phyloP scores from a whole-genome alignment of 192 early-diverging fungal species.

The Backusella morwellensis region DNA sequence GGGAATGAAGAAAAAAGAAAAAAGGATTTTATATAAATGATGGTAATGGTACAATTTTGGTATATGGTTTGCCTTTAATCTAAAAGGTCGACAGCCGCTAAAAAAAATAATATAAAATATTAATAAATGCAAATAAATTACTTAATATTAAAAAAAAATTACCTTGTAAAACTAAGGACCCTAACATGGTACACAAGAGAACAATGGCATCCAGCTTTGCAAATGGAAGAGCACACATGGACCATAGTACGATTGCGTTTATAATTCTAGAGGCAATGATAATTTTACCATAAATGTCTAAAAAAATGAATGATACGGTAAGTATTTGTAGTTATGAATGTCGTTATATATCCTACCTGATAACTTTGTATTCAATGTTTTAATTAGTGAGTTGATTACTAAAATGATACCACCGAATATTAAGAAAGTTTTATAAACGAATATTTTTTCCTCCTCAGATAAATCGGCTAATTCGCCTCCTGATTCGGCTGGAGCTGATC shows the following conservation, averaged over 20 bases:
- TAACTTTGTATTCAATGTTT: slow-evolving; percentile 35
- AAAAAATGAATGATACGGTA: not conserved
- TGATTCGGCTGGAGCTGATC: not conserved
- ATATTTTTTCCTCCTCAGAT: slow-evolving; percentile 27
- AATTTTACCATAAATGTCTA: slow-evolving; percentile 35
- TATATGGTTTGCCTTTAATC: not conserved
- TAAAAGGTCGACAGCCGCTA: slow-evolving; percentile 13
- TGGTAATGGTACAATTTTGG: not conserved
- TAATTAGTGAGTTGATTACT: slow-evolving; percentile 33
- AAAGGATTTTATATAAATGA: not conserved
- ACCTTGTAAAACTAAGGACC: slow-evolving; percentile 31
- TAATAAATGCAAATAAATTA: not conserved
- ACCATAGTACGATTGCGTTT: slow-evolving; percentile 27
- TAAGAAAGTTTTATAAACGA: slow-evolving; percentile 37
- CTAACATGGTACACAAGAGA: slow-evolving; percentile 24
- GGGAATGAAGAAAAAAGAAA: not conserved
- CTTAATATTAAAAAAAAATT: not conserved
- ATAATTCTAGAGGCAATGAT: slow-evolving; percentile 31
- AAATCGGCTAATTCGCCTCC: not conserved
- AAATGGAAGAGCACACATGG: slow-evolving; percentile 36
- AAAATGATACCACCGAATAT: slow-evolving; percentile 33
- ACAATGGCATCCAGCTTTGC: slow-evolving; percentile 27
- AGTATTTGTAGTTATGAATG: not conserved
- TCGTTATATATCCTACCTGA: slow-evolving; percentile 20
- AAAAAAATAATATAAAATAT: not conserved